These are phyloP conservation scores for Cadophora luteo-olivacea DNA, from an alignment of 2,329 filamentous ascomycete genomes.

Conservation along the genomic window DNA sequence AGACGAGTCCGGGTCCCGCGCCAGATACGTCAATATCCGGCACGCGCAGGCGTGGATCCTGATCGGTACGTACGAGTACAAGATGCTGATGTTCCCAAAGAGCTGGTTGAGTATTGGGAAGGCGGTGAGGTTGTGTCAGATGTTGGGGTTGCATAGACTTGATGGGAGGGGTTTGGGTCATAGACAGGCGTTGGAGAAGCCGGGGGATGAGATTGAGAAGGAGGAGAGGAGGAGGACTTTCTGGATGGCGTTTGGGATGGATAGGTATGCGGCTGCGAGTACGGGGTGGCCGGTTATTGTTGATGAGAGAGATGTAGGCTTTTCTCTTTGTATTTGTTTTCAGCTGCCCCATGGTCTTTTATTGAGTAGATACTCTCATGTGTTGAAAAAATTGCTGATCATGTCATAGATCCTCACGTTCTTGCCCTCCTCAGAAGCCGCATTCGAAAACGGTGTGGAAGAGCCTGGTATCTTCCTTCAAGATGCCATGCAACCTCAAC, in stretches of 20 bases:
- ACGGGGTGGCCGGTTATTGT: slow-evolving; percentile 94
- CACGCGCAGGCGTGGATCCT: slow-evolving; percentile 85
- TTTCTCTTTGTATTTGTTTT: background rate
- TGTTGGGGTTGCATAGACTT: slow-evolving; percentile 88
- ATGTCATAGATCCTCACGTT: slow-evolving; percentile 70
- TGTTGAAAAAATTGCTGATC: no score
- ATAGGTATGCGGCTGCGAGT: slow-evolving; percentile 90
- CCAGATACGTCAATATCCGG: slow-evolving; percentile 80
- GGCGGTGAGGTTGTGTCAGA: slow-evolving; percentile 77
- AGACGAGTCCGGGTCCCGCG: slow-evolving; percentile 85
- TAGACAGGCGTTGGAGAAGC: slow-evolving; percentile 83
- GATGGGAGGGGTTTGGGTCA: slow-evolving; percentile 84
- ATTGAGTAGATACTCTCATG: no score
- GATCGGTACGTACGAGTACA: slow-evolving; percentile 86
- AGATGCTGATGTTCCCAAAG: slow-evolving; percentile 92
- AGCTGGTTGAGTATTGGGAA: slow-evolving; percentile 93
- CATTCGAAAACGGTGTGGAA: slow-evolving; percentile 77
- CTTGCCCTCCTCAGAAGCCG: slow-evolving; percentile 80
- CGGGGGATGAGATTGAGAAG: slow-evolving; percentile 88
- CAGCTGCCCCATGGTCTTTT: no score
- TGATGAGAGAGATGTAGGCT: slow-evolving; percentile 75
- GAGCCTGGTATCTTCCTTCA: slow-evolving; percentile 72
- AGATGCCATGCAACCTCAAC: slow-evolving; percentile 71
- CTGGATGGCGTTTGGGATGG: slow-evolving; percentile 88
- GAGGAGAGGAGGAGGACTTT: slow-evolving; percentile 91